phyloP scores from a whole-genome alignment of 306 rosid species.

The Lathyrus sativus region DNA sequence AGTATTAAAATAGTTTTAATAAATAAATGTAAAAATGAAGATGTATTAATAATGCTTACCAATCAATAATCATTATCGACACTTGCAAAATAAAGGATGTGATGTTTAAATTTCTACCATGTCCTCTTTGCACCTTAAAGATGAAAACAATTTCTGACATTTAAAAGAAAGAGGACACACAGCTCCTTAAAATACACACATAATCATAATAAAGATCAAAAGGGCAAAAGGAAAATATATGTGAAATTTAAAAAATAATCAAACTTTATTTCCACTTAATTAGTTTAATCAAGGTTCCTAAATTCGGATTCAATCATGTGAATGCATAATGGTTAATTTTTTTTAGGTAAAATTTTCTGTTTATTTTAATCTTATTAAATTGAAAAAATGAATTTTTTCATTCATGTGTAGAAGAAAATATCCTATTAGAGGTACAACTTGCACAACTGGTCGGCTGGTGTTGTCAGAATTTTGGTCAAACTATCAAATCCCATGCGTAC shows the following conservation, averaged over 20 bases:
- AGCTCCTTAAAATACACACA: conserved; percentile 8
- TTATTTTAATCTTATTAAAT: too few species aligned
- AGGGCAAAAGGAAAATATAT: not conserved
- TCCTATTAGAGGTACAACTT: not conserved
- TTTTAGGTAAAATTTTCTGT: too few species aligned
- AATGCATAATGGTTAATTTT: too few species aligned
- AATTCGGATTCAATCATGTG: too few species aligned
- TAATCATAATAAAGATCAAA: not conserved
- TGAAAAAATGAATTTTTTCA: too few species aligned
- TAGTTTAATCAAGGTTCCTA: too few species aligned
- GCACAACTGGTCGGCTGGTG: not conserved
- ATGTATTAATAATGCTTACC: too few species aligned
- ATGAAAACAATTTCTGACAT: conserved; percentile 35
- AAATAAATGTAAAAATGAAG: too few species aligned
- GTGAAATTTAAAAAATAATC: not conserved
- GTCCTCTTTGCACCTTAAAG: conserved; percentile 3
- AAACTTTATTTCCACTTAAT: not conserved
- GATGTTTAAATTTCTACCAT: not conserved
- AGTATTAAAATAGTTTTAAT: too few species aligned
- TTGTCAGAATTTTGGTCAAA: conserved; percentile 24
- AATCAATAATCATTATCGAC: too few species aligned
- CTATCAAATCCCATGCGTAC: not conserved
- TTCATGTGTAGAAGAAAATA: too few species aligned
- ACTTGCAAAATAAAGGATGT: too few species aligned
- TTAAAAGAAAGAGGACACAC: conserved; percentile 6